phyloP scores from a whole-genome alignment of 2,329 filamentous ascomycete species.

The Ceratocystis colombiana region DNA sequence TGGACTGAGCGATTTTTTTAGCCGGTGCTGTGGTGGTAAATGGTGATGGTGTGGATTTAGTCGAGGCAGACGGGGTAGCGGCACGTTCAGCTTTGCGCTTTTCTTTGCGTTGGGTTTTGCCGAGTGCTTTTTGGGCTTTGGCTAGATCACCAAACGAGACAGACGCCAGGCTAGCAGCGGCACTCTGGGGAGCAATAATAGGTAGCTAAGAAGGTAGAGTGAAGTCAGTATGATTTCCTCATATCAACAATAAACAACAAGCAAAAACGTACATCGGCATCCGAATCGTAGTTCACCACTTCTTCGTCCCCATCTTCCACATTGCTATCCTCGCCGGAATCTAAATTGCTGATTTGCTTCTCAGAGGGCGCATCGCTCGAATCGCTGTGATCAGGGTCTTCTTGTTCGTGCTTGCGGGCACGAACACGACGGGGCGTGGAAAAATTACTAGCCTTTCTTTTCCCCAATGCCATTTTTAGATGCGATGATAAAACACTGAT shows the following conservation, averaged over 20 bases:
- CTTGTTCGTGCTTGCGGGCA: conserved; percentile 36
- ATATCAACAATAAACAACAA: neutral
- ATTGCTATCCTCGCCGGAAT: conserved; percentile 30
- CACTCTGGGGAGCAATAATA: neutral
- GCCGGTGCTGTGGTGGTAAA: conserved; percentile 27
- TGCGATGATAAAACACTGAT: neutral
- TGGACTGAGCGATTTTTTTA: conserved; percentile 36
- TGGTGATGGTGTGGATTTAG: conserved; percentile 26
- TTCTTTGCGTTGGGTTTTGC: conserved; percentile 29
- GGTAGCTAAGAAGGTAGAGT: conserved; percentile 11
- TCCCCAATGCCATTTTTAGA: conserved; percentile 33
- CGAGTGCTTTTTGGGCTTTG: conserved; percentile 66
- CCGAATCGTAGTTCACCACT: conserved; percentile 23
- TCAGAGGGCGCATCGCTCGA: conserved; percentile 32
- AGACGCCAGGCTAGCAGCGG: conserved; percentile 36
- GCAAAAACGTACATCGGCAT: conserved; percentile 21
- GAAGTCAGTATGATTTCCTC: neutral
- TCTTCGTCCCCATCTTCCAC: conserved; percentile 32
- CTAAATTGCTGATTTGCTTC: conserved; percentile 30
- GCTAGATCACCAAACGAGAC: conserved; percentile 87
- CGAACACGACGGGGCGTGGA: conserved; percentile 39
- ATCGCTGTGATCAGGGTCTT: conserved; percentile 35
- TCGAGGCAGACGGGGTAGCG: conserved; percentile 25
- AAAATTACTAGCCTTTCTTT: conserved; percentile 35
- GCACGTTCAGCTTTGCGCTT: conserved; percentile 27